phyloP scores from a whole-genome alignment of 306 rosid species.

The Lithocarpus polystachyus region DNA sequence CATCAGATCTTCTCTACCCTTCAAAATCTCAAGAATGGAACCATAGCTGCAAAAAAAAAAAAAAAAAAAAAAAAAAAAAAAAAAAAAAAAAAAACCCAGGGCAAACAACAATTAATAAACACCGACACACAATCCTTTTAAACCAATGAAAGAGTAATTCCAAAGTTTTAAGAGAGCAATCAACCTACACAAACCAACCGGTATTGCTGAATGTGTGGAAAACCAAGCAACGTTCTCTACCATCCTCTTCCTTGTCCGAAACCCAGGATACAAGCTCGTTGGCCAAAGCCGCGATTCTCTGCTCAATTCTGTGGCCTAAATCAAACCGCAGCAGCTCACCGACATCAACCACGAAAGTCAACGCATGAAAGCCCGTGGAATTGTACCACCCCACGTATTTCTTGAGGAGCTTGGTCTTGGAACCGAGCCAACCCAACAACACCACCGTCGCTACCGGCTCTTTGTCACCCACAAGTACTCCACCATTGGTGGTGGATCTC shows the following conservation, averaged over 20 bases:
- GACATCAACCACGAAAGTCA: constrained; percentile 64
- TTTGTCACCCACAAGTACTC: constrained; percentile 17
- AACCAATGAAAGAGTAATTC: too few species aligned
- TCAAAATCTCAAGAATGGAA: constrained; percentile 52
- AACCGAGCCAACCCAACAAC: constrained; percentile 85
- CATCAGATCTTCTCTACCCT: constrained; percentile 43
- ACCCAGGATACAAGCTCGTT: constrained; percentile 59
- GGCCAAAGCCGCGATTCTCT: constrained; percentile 41
- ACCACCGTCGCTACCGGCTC: constrained; percentile 53
- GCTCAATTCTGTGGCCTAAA: constrained; percentile 52
- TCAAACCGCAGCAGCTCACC: constrained; percentile 53
- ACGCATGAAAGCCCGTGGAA: constrained; percentile 61
- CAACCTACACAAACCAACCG: constrained; percentile 88
- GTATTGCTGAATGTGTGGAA: constrained; percentile 92
- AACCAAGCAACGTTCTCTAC: constrained; percentile 62
- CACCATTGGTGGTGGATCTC: constrained; percentile 13
- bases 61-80: too few species aligned
- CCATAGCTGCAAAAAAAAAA: constrained; percentile 95
- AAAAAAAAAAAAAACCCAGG: neutral
- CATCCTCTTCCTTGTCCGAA: constrained; percentile 41
- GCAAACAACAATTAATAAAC: neutral
- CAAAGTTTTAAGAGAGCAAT: neutral
- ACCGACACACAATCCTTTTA: too few species aligned
- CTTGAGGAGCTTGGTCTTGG: constrained; percentile 64
- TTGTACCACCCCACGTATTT: constrained; percentile 88